Evolutionary conservation across 169 alveolate genomes (phyloP), one percentile per base, ranked within the genome.

Genomic region (Cryptosporidium sp.): DNA sequence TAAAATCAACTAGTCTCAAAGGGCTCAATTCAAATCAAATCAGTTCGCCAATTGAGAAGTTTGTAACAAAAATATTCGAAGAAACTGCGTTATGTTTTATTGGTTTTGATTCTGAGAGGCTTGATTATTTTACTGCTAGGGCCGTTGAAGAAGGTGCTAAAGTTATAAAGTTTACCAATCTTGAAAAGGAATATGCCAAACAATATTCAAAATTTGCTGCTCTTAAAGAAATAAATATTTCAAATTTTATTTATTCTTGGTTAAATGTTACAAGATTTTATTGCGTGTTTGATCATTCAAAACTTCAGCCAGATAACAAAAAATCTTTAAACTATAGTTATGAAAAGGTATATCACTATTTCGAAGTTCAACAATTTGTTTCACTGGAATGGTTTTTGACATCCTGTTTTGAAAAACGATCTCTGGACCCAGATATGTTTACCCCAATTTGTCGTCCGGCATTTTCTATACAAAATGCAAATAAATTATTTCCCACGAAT

Each of bases 91-190:
- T 80, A 23, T 80, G 89, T 45, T 80, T 80, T 44, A 14, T 80
- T 21, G 89, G 89, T 12, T 80, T 80, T 23, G 89, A 80, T 29
- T n/a, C 80, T 37, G 89, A 80, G 31, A 80, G 75, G 51, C 75
- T 26, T 45, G 89, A 80, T 18, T 80, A 80, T 48, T 80, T 80
- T 42, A 23, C 80, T 48, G 75, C 73, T 0, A 80, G 89, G 23
- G 89, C 89, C 1, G 31, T 26, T 44, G 89, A 80, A 62, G 89
- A 80, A 44, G 89, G 89, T 39, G 89, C 89, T 6, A 80, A 80
- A 23, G 75, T 80, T 9, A 58, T 80, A 4, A 65, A 51, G 7
- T 18, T 80, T 3, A 33, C 26, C 14, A 29, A 35, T 26, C 39
- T 80, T 26, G 80, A 80, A 65, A 80, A 6, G 26, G 89, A 65